A percentile compares a stretch with the other conserved stretches of the same genome.
Conservation (phyloP, 2,329 filamentous ascomycete genomes). For the Colletotrichum lindemuthianum region DNA sequence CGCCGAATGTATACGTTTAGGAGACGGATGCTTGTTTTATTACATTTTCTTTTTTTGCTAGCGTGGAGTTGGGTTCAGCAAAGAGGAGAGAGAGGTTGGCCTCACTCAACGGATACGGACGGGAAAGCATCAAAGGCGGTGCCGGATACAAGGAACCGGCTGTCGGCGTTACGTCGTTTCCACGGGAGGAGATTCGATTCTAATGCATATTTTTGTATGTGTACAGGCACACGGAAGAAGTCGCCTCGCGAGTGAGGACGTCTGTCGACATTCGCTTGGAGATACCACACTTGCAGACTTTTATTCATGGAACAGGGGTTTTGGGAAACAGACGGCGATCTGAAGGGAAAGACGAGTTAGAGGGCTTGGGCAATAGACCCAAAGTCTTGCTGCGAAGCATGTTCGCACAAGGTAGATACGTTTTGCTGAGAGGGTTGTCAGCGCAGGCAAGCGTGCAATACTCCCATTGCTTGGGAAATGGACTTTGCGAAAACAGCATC, state of each 20-base stretch:
- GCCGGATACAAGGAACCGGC: slow-evolving; percentile 17
- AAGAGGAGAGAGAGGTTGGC: slow-evolving; percentile 7
- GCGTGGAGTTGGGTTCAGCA: slow-evolving; percentile 35
- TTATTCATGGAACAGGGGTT: neutral
- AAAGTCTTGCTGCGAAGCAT: slow-evolving; percentile 1
- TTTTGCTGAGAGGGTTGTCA: neutral
- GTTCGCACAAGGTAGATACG: neutral
- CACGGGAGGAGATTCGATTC: slow-evolving; percentile 16
- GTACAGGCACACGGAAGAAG: slow-evolving; percentile 6
- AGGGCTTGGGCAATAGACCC: slow-evolving; percentile 34
- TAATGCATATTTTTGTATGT: slow-evolving; percentile 24
- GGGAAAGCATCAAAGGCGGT: slow-evolving; percentile 28
- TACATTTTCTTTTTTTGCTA: slow-evolving; percentile 24
- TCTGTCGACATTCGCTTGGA: slow-evolving; percentile 25
- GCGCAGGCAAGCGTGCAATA: neutral
- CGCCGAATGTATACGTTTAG: slow-evolving; percentile 1
- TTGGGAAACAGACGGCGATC: neutral
- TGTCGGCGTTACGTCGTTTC: slow-evolving; percentile 34
- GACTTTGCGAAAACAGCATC: too few species aligned
- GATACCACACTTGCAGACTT: slow-evolving; percentile 14
- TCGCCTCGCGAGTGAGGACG: neutral
- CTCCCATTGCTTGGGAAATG: neutral
- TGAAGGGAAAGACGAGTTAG: slow-evolving; percentile 30
- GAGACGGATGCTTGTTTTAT: slow-evolving; percentile 27
- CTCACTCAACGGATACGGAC: slow-evolving; percentile 8